A percentile compares a stretch with the other conserved stretches of the same genome.
Conservation (phyloP, 305 asterid species). For the Solanum hybrid region DNA sequence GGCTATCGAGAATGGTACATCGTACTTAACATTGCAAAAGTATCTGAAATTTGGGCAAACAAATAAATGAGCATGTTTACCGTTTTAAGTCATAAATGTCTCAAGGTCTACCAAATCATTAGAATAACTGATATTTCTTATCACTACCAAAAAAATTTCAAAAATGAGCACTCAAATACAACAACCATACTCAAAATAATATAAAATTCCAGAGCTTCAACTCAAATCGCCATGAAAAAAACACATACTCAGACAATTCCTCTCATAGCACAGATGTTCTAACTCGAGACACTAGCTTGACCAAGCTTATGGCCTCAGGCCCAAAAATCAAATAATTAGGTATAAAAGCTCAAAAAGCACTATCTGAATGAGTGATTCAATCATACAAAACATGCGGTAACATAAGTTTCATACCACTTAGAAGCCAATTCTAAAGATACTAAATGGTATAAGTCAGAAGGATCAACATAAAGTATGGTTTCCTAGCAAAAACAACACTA, state of each 20-base stretch:
- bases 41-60: background rate
- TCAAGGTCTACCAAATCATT: background rate
- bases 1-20: background rate
- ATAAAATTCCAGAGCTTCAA: background rate
- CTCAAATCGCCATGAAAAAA: too few species aligned
- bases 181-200: background rate
- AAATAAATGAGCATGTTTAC: background rate
- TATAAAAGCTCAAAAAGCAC: background rate
- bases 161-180: background rate
- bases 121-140: background rate
- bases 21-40: background rate
- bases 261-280: background rate
- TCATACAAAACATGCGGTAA: background rate
- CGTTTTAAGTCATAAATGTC: background rate
- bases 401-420: background rate
- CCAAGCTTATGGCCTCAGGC: background rate
- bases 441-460: background rate
- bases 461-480: background rate
- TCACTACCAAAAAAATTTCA: background rate
- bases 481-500: background rate
- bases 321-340: background rate
- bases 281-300: background rate
- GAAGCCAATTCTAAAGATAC: background rate
- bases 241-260: background rate
- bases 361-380: too few species aligned